Evolutionary conservation across 2,329 filamentous ascomycete genomes (phyloP).

Genomic region (Exophiala aquamarina): DNA sequence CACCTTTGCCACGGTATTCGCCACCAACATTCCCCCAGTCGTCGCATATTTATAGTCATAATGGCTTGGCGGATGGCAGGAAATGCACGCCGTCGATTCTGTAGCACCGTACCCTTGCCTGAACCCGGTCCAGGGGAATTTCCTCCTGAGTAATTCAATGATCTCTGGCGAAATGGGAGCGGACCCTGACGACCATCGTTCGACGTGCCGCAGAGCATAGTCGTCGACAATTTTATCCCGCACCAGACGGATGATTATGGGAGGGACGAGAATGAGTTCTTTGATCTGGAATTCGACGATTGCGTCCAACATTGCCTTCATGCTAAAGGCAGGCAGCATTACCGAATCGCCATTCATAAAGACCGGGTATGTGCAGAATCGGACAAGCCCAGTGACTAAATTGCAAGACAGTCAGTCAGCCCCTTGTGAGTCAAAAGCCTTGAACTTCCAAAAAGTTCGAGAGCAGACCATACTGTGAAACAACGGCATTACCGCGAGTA

Average conservation of each 20-base stretch:
- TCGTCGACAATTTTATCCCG: conserved; percentile 52
- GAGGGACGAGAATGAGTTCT: conserved; percentile 60
- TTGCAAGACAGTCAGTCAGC: neutral
- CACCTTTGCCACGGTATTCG: conserved; percentile 60
- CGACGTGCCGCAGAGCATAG: conserved; percentile 54
- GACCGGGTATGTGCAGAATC: conserved; percentile 63
- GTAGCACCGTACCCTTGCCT: conserved; percentile 72
- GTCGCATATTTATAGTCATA: conserved; percentile 60
- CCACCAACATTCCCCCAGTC: conserved; percentile 46
- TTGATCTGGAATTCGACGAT: conserved; percentile 54
- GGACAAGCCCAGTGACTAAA: conserved; percentile 58
- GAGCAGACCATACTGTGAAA: conserved; percentile 51
- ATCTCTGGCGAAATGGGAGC: conserved; percentile 60
- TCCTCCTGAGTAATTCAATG: conserved; percentile 54
- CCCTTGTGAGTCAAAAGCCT: neutral
- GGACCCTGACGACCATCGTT: conserved; percentile 60
- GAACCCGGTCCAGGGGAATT: conserved; percentile 61
- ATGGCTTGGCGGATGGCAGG: conserved; percentile 57
- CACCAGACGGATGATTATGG: conserved; percentile 62
- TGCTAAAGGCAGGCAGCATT: conserved; percentile 64
- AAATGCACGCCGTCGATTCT: conserved; percentile 63
- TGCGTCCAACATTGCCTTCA: conserved; percentile 56
- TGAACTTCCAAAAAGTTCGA: neutral
- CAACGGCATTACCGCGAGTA: conserved; percentile 58
- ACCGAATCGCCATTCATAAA: conserved; percentile 63